Conservation (phyloP, 2,329 filamentous ascomycete genomes). For the Penicillium sp. region DNA sequence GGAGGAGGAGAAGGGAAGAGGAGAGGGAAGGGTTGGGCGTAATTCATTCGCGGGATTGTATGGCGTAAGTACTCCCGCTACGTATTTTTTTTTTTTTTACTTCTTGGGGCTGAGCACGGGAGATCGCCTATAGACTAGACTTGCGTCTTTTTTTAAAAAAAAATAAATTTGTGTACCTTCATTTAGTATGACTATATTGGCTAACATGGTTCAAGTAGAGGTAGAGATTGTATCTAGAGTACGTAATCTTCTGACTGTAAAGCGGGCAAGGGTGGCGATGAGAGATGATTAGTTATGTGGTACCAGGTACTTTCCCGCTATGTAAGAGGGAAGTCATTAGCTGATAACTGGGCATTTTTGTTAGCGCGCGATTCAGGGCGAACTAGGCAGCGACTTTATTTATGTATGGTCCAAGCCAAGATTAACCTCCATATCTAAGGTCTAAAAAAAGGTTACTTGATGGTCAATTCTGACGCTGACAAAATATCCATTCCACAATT, state of each 20-base stretch:
- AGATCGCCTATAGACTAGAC: constrained; percentile 5
- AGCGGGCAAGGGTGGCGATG: not conserved
- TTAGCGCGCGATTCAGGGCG: not conserved
- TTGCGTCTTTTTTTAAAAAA: not conserved
- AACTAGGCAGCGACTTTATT: not conserved
- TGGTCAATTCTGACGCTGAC: not conserved
- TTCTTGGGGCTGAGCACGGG: constrained; percentile 23
- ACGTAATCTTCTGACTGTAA: not conserved
- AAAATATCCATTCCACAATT: not conserved
- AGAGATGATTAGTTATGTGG: not conserved
- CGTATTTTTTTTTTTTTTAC: too few relatives aligned
- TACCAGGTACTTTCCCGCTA: not conserved
- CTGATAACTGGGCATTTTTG: not conserved
- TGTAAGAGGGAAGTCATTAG: not conserved
- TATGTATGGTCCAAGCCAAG: not conserved
- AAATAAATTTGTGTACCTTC: not conserved
- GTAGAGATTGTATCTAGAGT: not conserved
- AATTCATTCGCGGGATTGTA: constrained; percentile 15
- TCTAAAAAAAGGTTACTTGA: too few relatives aligned
- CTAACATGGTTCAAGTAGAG: not conserved
- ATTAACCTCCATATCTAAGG: not conserved
- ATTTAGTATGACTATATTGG: not conserved
- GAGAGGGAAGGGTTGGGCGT: constrained; percentile 17
- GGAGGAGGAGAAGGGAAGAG: constrained; percentile 17
- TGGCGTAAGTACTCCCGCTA: constrained; percentile 20